Conservation (phyloP, 2,329 filamentous ascomycete species). For the Rutstroemia sp. region DNA sequence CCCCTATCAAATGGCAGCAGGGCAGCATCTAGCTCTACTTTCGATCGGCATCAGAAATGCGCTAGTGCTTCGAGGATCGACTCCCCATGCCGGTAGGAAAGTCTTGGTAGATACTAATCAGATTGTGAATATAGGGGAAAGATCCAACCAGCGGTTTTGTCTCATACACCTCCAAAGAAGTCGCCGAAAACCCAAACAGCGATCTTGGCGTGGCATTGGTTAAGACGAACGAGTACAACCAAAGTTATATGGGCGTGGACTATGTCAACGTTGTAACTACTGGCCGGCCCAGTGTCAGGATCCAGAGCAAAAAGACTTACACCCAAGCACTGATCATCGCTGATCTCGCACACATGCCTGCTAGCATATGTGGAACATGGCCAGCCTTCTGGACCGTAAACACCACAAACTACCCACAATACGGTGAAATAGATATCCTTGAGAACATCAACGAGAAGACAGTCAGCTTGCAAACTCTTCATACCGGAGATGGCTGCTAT, state of each 20-base stretch:
- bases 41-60: not conserved
- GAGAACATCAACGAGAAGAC: slow-evolving; percentile 59
- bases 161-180: slow-evolving; percentile 42
- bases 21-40: not conserved
- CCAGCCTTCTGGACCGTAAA: slow-evolving; percentile 58
- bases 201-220: slow-evolving; percentile 36
- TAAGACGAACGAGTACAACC: slow-evolving; percentile 40
- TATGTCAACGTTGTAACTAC: slow-evolving; percentile 43
- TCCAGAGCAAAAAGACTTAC: slow-evolving; percentile 56
- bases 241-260: slow-evolving; percentile 64
- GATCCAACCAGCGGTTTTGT: slow-evolving; percentile 65
- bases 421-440: slow-evolving; percentile 58
- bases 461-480: slow-evolving; percentile 53
- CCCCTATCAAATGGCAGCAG: not conserved
- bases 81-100: not conserved
- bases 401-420: slow-evolving; percentile 47
- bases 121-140: slow-evolving; percentile 19
- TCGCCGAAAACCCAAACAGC: slow-evolving; percentile 42
- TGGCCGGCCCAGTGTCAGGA: slow-evolving; percentile 58
- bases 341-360: slow-evolving; percentile 58
- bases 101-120: not conserved
- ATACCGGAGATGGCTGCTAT: slow-evolving; percentile 44
- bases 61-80: not conserved
- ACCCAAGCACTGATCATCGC: slow-evolving; percentile 60
- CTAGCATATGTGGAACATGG: slow-evolving; percentile 65